These are phyloP conservation scores for Boletus sensibilis DNA, from an alignment of 768 basidiomycete species.

Conservation along the genomic window DNA sequence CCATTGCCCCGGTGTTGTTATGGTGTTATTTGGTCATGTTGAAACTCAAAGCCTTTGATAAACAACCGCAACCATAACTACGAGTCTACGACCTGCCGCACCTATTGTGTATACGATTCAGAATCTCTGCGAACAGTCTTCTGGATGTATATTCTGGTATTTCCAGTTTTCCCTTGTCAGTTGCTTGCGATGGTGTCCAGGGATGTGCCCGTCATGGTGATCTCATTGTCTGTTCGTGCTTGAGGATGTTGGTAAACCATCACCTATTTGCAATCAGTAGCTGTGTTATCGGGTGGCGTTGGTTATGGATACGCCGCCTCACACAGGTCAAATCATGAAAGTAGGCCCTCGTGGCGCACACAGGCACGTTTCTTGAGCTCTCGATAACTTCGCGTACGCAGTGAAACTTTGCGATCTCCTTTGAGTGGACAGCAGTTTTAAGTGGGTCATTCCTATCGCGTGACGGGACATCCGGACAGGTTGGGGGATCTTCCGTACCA, in stretches of 20 bases:
- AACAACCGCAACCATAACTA: slow-evolving; percentile 6
- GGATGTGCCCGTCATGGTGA: too few relatives aligned
- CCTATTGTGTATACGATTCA: background rate
- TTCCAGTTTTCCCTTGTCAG: background rate
- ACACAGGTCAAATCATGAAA: background rate
- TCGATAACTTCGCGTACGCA: background rate
- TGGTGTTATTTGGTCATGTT: slow-evolving; percentile 25
- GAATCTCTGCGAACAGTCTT: background rate
- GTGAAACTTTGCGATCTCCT: background rate
- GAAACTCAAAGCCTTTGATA: slow-evolving; percentile 22
- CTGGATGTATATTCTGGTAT: background rate
- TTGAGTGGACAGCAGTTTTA: background rate
- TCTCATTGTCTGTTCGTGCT: background rate
- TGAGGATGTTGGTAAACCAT: background rate
- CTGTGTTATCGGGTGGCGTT: background rate
- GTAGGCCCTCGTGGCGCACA: background rate
- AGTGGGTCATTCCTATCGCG: background rate
- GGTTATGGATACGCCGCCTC: background rate
- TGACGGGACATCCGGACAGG: background rate
- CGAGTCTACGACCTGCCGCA: background rate
- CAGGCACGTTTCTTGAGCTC: background rate
- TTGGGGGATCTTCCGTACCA: background rate
- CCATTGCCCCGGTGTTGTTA: slow-evolving; percentile 15
- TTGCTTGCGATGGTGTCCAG: background rate
- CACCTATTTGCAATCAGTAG: background rate